Evolutionary conservation across 345 rosid genomes (phyloP).

Genomic region (Capsella bursapastoris): DNA sequence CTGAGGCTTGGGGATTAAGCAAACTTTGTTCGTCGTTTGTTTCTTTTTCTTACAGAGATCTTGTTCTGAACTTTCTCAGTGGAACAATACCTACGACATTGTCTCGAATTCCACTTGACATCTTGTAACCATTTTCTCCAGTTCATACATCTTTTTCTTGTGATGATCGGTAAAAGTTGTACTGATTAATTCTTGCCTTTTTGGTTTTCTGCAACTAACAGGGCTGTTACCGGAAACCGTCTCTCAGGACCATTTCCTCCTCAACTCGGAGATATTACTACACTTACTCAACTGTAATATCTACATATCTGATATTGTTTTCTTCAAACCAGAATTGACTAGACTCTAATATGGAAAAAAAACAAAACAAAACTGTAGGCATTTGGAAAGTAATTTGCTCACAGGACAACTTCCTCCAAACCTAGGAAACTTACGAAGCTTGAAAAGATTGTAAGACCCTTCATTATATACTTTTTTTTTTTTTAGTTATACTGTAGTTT

Average conservation of each 20-base stretch:
- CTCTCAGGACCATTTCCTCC: slow-evolving; percentile 66
- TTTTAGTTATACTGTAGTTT: background rate
- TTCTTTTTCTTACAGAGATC: slow-evolving; percentile 58
- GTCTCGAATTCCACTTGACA: slow-evolving; percentile 56
- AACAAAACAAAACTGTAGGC: slow-evolving; percentile 41
- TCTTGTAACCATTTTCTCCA: slow-evolving; percentile 50
- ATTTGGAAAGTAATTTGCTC: slow-evolving; percentile 65
- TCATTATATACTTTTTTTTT: background rate
- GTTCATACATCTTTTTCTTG: background rate
- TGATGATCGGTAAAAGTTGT: background rate
- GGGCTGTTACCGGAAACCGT: slow-evolving; percentile 70
- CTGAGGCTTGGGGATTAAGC: slow-evolving; percentile 2
- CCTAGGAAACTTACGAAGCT: slow-evolving; percentile 63
- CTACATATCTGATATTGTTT: background rate
- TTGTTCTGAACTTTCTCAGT: slow-evolving; percentile 65
- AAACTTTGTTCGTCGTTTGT: background rate
- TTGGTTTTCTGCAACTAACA: slow-evolving; percentile 34
- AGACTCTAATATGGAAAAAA: background rate
- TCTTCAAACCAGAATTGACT: background rate
- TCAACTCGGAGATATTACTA: slow-evolving; percentile 54
- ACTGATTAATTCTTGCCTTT: slow-evolving; percentile 5
- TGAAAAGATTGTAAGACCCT: slow-evolving; percentile 61
- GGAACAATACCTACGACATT: slow-evolving; percentile 72
- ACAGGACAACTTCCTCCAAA: slow-evolving; percentile 63
- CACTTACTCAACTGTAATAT: slow-evolving; percentile 69